Evolutionary conservation across 2,329 filamentous ascomycete species (phyloP), one percentile per base, ranked within the genome.

Genomic region (Colletotrichum sp.): DNA sequence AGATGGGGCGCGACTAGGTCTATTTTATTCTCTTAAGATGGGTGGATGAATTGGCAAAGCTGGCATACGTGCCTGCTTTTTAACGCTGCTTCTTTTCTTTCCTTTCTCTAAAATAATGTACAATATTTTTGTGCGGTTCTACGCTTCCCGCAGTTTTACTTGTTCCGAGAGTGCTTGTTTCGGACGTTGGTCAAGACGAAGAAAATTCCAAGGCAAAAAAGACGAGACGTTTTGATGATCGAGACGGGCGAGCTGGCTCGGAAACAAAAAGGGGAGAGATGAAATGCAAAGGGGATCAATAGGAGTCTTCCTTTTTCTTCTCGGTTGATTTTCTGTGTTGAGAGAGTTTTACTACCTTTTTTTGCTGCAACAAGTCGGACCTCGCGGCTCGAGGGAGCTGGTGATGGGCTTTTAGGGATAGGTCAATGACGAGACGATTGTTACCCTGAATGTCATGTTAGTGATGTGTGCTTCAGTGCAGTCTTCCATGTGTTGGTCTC

Each of bases 41-140:
- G 64, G 64, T 62, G 64, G 74, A 65, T 74, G 34, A 65, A 74
- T 36, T 59, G 59, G 22, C 13, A 36, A 74, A 67, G 34, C 39
- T 57, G 70, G 65, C 70, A 52, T 27, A 69, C 44, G 34, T 74
- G 74, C 65, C 34, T 49, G 8, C 59, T 44, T 29, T 39, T 66
- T 72, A 19, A 61, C 29, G 62, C n/a, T 6, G 63, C 59, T 55
- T 39, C n/a, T 69, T 71, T 55, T 49, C 59, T 69, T 69, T 69
- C 36, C 52, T 44, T 72, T 71, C 59, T 75, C 65, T 72, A 55
- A 76, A 63, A 77, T 77, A 78, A 78, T 78, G 77, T 78, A 78
- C 77, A 78, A 78, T 78, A 77, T 44, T 62, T 39, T 59, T 65
- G 64, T 32, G 55, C 36, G 39, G 52, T 59, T 62, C 29, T 29